Conservation (phyloP, 805 yeast genomes). For the Myxozyma lipomycoides region DNA sequence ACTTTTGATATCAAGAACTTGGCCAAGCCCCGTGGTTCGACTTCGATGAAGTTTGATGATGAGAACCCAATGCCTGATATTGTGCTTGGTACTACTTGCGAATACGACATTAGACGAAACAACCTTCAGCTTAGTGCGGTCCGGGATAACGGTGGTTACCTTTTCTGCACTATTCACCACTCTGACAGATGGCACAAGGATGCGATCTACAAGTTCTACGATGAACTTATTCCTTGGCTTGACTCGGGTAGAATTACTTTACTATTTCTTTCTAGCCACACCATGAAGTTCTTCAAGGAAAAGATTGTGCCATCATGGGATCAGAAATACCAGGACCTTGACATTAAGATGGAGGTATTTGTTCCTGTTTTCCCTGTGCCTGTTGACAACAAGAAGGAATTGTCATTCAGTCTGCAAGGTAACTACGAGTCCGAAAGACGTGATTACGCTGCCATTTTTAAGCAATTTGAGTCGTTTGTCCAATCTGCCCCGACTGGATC, state of each 20-base stretch:
- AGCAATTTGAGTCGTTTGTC: conserved; percentile 17
- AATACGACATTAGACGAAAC: conserved; percentile 18
- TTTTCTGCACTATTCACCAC: conserved; percentile 27
- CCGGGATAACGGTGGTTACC: conserved; percentile 19
- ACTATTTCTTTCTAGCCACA: conserved; percentile 25
- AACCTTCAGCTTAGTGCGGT: conserved; percentile 12
- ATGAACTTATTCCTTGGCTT: conserved; percentile 23
- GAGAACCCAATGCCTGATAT: conserved; percentile 24
- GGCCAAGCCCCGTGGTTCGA: conserved; percentile 19
- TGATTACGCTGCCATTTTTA: conserved; percentile 23
- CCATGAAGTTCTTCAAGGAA: conserved; percentile 19
- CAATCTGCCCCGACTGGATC: conserved; percentile 11
- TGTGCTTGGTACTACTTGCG: conserved; percentile 26
- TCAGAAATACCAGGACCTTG: conserved; percentile 10
- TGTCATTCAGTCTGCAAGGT: conserved; percentile 24
- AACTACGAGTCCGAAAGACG: conserved; percentile 27
- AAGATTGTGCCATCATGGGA: conserved; percentile 21
- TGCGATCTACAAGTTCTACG: conserved; percentile 19
- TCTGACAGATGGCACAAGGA: conserved; percentile 25
- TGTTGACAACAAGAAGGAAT: conserved; percentile 21
- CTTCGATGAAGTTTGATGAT: conserved; percentile 20
- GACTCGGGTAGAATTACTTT: conserved; percentile 22
- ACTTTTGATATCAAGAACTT: conserved; percentile 17
- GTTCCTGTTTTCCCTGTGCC: conserved; percentile 29
- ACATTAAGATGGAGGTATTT: conserved; percentile 12